Base-by-base conservation (phyloP, 441 rosid species). In the Kokia cookei region DNA sequence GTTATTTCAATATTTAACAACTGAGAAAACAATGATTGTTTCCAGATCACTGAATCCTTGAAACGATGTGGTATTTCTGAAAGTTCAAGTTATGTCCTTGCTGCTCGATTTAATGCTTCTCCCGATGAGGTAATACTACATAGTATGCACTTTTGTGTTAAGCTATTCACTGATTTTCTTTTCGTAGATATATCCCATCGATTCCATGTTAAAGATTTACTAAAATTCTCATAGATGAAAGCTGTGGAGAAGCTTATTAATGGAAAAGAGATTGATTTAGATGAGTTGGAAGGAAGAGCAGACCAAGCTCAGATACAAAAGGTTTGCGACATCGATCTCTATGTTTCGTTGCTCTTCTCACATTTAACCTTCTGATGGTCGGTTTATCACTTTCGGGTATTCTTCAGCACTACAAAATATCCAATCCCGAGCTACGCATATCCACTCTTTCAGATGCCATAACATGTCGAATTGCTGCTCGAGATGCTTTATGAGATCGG, bases 51-150 rank as follows among this genome's bases (percentile, higher is more conserved):
- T 17, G 98, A 96, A 73, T 93, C 99, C 26, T 77, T 96, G 79
- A 92, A 92, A 85, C 85, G 97, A 82, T 96, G 90, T 68, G 98
- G 97, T 71, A 93, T 92, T 63, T 88, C 97, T 0, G 92, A 90
- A 19, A 85, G 27, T 82, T 59, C 93, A n/a, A 86, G 87, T 10
- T 93, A 86, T 79, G 82, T 93, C 73, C 85, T 96, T 12, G 94
- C 88, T 6, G 97, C 96, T n/a, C 88, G 91, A 72, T 91, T 93
- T 77, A 84, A 88, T 77, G 87, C 91, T 78, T 84, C 94, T 27
- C 73, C 76, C 4, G 83, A 86, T 69, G 96, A 91, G 89, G 98
- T 96, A 65, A 82, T 75, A 64, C 54, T 63, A 71, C n/a, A 40
- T 26, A 60, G n/a, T 57, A 54, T 65, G 53, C 61, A 43, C 17